These are phyloP conservation scores for Cladosporium velox DNA, from an alignment of 2,329 filamentous ascomycete genomes.

Conservation along the genomic window DNA sequence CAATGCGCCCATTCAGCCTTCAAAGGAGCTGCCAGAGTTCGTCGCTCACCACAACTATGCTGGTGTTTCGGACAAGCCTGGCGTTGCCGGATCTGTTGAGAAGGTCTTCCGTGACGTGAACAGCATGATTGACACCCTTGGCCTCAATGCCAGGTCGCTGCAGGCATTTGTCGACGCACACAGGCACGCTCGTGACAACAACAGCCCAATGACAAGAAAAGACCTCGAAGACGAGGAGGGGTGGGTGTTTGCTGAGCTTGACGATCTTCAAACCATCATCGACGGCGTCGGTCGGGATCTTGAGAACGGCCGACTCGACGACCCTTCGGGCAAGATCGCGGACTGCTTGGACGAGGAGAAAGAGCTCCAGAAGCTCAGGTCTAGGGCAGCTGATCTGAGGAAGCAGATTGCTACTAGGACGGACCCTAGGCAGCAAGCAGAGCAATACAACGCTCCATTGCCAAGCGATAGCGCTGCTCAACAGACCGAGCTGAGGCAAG, in stretches of 20 bases:
- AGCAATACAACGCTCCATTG: slow-evolving; percentile 70
- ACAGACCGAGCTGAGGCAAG: slow-evolving; percentile 77
- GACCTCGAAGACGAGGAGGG: slow-evolving; percentile 61
- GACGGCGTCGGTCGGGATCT: slow-evolving; percentile 64
- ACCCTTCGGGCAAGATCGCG: slow-evolving; percentile 68
- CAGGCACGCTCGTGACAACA: slow-evolving; percentile 51
- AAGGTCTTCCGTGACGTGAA: slow-evolving; percentile 75
- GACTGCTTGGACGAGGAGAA: slow-evolving; percentile 65
- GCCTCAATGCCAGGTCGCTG: slow-evolving; percentile 75
- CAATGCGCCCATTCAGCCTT: slow-evolving; percentile 61
- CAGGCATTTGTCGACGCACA: slow-evolving; percentile 67
- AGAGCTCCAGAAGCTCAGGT: slow-evolving; percentile 70
- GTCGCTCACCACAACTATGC: slow-evolving; percentile 57
- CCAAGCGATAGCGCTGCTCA: slow-evolving; percentile 80
- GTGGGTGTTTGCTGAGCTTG: slow-evolving; percentile 76
- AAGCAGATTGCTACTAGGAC: slow-evolving; percentile 70
- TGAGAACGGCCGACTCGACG: slow-evolving; percentile 66
- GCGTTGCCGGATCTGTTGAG: slow-evolving; percentile 51
- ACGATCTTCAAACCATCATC: slow-evolving; percentile 58
- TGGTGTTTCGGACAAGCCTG: slow-evolving; percentile 43
- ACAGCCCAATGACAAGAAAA: slow-evolving; percentile 43
- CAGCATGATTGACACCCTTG: slow-evolving; percentile 91
- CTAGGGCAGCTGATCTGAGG: slow-evolving; percentile 75
- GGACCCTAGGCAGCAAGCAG: slow-evolving; percentile 67
- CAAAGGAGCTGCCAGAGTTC: slow-evolving; percentile 66